Evolutionary conservation across 1,284 basidiomycete genomes (phyloP).

Genomic region (Ustilago esculenta): DNA sequence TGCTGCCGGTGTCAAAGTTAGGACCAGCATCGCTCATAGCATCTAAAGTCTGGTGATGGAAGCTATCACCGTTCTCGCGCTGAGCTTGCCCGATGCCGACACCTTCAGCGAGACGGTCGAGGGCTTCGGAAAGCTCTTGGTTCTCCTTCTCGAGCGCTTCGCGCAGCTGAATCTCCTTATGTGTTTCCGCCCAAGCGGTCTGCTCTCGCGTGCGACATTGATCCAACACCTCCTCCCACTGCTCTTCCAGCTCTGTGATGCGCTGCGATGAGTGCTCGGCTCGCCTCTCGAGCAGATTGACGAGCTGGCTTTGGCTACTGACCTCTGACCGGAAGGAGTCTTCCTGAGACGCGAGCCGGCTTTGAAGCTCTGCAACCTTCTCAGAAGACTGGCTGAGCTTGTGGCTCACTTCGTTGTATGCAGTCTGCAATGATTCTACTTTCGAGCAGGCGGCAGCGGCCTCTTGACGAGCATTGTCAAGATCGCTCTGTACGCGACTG

Average conservation of each 20-base stretch:
- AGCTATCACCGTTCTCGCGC: constrained; percentile 37
- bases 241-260: constrained; percentile 79
- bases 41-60: constrained; percentile 29
- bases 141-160: constrained; percentile 68
- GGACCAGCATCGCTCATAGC: constrained; percentile 25
- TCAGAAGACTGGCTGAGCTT: constrained; percentile 78
- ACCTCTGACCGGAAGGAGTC: constrained; percentile 80
- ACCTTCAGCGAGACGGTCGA: constrained; percentile 62
- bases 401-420: constrained; percentile 75
- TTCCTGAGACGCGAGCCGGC: constrained; percentile 80
- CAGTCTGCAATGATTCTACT: constrained; percentile 76
- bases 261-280: constrained; percentile 81
- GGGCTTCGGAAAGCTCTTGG: constrained; percentile 58
- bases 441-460: constrained; percentile 74
- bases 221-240: constrained; percentile 78
- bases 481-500: constrained; percentile 76
- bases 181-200: constrained; percentile 75
- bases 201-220: constrained; percentile 76
- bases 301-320: constrained; percentile 76
- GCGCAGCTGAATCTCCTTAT: constrained; percentile 70
- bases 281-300: constrained; percentile 81
- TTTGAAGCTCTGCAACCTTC: constrained; percentile 76
- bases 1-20: constrained; percentile 34
- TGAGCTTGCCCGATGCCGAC: constrained; percentile 57
- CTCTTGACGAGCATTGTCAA: constrained; percentile 76